Evolutionary conservation across 2,329 filamentous ascomycete genomes (phyloP), one percentile per base, ranked within the genome.

Genomic region (Claviceps spartinae): DNA sequence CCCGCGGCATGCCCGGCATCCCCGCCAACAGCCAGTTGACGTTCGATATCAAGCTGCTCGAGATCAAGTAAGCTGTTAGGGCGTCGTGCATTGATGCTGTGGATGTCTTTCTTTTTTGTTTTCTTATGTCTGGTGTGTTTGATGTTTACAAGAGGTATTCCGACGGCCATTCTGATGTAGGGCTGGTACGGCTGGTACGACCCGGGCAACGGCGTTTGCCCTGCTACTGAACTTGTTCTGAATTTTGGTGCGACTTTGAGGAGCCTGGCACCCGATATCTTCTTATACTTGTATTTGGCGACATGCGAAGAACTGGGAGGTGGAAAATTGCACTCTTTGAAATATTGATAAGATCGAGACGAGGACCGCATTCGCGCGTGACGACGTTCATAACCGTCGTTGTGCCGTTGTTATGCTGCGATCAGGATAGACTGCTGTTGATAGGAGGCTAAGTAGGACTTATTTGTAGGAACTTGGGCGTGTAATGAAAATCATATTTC

Each of bases 1-100:
- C 81, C 72, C 85, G 87, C 73, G 75, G 78, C 56, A 71, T 86
- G 24, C 86, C 88, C 49, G 89, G 86, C 59, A 97, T 98, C 62
- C 93, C 93, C 24, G 79, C 77, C 62, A 96, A 97, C 80, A 91
- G 88, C 68, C 88, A 85, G 60, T 74, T 98, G 68, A 80, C 86
- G 67, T 98, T 98, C 69, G 94, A 98, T 68, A 78, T 93, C 63
- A 93, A 91, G 78, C 75, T 90, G 51, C 73, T 91, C 51, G 83
- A 86, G 70, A 87, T 89, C 71, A 89, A 89, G 76, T 90, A 83
- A 75, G 70, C 53, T 57, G 48, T 47, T 34, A 13, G 8, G 20
- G 42, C 30, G 26, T 22, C 26, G 16, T 11, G 30, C 5, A n/a
- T 49, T 38, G 51, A 49, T 34, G n/a, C 18, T 24, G 18, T 37